Base-by-base conservation (phyloP, 2,329 filamentous ascomycete genomes). In the Tothia fuscella region DNA sequence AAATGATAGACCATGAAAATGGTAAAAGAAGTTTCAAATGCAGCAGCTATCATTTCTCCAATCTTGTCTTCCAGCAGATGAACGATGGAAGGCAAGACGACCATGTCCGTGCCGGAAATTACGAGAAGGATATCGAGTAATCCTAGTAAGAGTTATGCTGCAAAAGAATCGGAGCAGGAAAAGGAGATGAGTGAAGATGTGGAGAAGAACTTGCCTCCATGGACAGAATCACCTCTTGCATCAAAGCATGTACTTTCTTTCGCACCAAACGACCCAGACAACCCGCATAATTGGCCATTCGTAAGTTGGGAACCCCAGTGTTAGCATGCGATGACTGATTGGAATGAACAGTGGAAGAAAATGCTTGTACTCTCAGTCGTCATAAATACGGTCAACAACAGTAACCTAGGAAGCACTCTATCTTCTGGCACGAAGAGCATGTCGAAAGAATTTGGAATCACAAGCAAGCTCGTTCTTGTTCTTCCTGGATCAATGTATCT, bases 401-500 rank as follows among this genome's bases (percentile, higher is more conserved):
- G 20, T 32, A 29, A 41, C 33, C 17, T 44, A 24, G 14, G 40
- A 14, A 20, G 34, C 28, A 25, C 44, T 2, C 25, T 29, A 22
- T 14, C 44, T 9, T 37, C 44, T 7, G 42, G 26, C 13, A 14
- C 29, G 4, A n/a, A 31, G 14, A 19, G 43, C 21, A 26, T 47
- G n/a, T 36, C 34, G n/a, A 19, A 26, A 20, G 47, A 53, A 4
- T 50, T 56, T 20, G 16, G 46, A 13, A 49, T 54, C 2, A 53
- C 5, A 45, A 46, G 1, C 24, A 24, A 3, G 48, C 45, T 12
- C 35, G 52, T 7, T 45, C 51, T 56, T 9, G 46, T 52, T 3
- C 32, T 56, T 6, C 21, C 21, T 12, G 47, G 52, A 17, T 52
- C 51, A 3, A 42, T 52, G 10, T 56, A 51, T 25, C 41, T 47